Conservation (phyloP, 2,329 filamentous ascomycete genomes). For the Fusarium fujikuroi region DNA sequence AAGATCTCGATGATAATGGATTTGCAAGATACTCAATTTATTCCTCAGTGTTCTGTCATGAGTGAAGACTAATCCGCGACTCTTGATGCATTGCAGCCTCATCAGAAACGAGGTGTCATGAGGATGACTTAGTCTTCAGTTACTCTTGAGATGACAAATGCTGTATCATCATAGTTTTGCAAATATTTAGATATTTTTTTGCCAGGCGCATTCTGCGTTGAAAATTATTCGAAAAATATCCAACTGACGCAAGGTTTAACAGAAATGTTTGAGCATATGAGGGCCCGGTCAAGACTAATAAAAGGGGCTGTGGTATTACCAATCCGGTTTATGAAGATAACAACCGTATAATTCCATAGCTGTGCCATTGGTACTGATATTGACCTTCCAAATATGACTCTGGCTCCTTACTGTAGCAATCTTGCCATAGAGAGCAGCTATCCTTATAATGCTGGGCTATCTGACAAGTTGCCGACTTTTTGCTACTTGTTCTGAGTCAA, state of each 20-base stretch:
- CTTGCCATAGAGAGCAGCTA: neutral
- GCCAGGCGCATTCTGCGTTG: neutral
- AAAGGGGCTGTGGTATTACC: neutral
- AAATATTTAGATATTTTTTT: neutral
- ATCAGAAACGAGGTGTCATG: neutral
- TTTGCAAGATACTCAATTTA: neutral
- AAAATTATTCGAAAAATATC: no score
- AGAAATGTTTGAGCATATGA: no score
- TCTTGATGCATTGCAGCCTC: neutral
- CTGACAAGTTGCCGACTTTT: neutral
- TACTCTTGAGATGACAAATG: neutral
- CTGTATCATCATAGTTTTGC: no score
- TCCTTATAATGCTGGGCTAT: neutral
- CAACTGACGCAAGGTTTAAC: neutral
- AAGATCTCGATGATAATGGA: neutral
- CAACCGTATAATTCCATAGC: neutral
- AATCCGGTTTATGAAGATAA: neutral
- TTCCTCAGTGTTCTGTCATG: neutral
- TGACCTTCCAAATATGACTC: no score
- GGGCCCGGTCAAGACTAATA: neutral
- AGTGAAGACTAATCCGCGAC: neutral
- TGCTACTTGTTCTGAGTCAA: neutral
- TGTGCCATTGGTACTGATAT: neutral
- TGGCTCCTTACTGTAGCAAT: neutral
- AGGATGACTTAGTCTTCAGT: neutral